Evolutionary conservation across 805 yeast species (phyloP), one percentile per base, ranked within the genome.

Genomic region (Kregervanrija fluxuum): DNA sequence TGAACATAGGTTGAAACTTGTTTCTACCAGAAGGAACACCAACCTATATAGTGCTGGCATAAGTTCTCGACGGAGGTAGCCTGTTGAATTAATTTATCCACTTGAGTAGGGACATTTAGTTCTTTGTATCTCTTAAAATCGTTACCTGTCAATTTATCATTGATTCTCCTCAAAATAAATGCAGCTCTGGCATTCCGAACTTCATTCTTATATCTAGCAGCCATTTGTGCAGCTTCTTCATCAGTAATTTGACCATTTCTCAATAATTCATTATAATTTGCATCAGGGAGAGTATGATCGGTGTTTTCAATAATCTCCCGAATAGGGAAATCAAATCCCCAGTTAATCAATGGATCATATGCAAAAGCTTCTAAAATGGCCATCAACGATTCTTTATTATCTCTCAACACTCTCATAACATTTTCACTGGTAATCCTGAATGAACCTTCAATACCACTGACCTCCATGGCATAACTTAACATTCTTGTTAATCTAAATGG

Each of bases 381-480:
- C 95, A 95, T 86, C 60, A 93, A 74, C 0, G 98, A 93, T 63
- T 95, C 99, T 53, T 88, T 87, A 64, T 93, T 93, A 51, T 85
- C 95, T 52, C 99, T 74, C 43, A 93, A 68, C 2, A 95, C 95
- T 49, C 95, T 74, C 97, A 95, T 91, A 3, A 93, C 99, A 64
- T 91, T 90, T 59, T 93, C 98, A 64, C 97, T 86, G 0, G 98
- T 90, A 35, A 93, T 90, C 55, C 98, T 75, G 74, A 87, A 93
- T 33, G 95, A 86, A 3, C 99, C 99, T 65, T 93, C 98, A 50
- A 93, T 89, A 8, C 99, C 99, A 65, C 96, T 85, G 2, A 93
- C 98, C 62, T 95, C 99, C 97, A 93, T 91, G 0, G 98, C 99
- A 62, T 89, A 89, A 16, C 95, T 89, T 52, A 95, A 72, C 99